Evolutionary conservation across 2,329 filamentous ascomycete species (phyloP).

Genomic region (Helminthosporium solani): DNA sequence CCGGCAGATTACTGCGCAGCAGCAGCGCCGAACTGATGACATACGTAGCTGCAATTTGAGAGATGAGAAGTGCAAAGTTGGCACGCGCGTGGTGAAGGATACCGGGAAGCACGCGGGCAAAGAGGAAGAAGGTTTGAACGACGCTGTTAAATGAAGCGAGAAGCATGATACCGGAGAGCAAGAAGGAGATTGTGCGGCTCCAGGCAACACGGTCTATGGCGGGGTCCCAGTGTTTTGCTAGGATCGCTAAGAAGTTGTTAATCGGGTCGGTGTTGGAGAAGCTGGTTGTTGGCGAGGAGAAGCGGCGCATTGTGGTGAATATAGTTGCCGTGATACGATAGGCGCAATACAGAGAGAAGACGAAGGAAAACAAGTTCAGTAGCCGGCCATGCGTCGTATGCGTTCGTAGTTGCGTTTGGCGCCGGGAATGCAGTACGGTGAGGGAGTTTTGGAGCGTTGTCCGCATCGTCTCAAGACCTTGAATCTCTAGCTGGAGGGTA

Average conservation of each 20-base stretch:
- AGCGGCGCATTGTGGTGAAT: constrained; percentile 66
- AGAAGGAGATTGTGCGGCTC: constrained; percentile 82
- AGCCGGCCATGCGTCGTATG: constrained; percentile 67
- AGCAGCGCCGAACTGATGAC: constrained; percentile 79
- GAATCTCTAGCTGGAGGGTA: constrained; percentile 70
- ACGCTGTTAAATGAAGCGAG: constrained; percentile 78
- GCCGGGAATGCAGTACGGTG: constrained; percentile 61
- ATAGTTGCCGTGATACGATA: constrained; percentile 77
- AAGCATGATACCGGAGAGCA: constrained; percentile 79
- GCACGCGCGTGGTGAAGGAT: constrained; percentile 73
- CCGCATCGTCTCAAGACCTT: constrained; percentile 78
- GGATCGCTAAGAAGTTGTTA: constrained; percentile 75
- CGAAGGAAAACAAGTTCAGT: constrained; percentile 62
- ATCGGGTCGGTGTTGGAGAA: constrained; percentile 77
- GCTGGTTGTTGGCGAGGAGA: constrained; percentile 49
- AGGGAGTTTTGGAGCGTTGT: constrained; percentile 67
- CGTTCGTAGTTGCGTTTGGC: constrained; percentile 65
- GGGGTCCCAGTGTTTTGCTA: constrained; percentile 82
- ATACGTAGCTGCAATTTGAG: constrained; percentile 80
- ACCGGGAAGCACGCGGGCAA: constrained; percentile 71
- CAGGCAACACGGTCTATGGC: constrained; percentile 78
- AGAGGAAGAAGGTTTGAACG: constrained; percentile 80
- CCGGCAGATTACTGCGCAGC: constrained; percentile 74
- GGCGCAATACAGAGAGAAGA: constrained; percentile 79
- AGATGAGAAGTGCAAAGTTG: constrained; percentile 75